Base-by-base conservation (phyloP, 2,329 filamentous ascomycete species). In the Colletotrichum sp. region DNA sequence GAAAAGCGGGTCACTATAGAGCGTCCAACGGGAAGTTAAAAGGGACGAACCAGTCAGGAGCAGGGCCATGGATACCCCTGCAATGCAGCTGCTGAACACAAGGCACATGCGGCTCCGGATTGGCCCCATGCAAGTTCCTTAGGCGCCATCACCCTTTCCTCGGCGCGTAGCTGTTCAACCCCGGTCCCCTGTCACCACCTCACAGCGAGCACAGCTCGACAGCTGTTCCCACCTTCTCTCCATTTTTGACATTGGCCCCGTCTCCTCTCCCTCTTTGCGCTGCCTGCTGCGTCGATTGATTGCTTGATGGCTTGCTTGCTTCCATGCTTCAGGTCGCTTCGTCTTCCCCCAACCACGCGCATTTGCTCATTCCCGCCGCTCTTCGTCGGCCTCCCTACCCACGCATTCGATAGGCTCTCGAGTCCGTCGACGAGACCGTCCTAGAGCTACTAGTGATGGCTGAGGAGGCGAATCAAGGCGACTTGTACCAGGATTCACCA, bases 81-180 rank as follows among this genome's bases (percentile, higher is more conserved):
- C 24, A 72, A 71, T 68, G 67, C 67, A 77, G 59, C 72, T 69
- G 66, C 66, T 77, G 66, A 26, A 72, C 73, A 76, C 72, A 75
- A 78, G 77, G 77, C 75, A 78, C 77, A 71, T 78, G 75, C 77
- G 77, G 75, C 75, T 77, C 75, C 61, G 65, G 59, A 78, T 78
- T 78, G 77, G 77, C 75, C 70, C 75, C 66, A 77, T 78, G 77
- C 77, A 78, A 76, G 77, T 73, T 75, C 75, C 67, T 59, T 78
- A 78, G 75, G 77, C 77, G 77, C 77, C 77, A 72, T 77, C 77
- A 78, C 77, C 60, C 75, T 77, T 69, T 77, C 65, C 77, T 78
- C 75, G 77, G 77, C 77, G 77, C 77, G 77, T 78, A 78, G 69
- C 16, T 67, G 65, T 77, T 74, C 75, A 65, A 78, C 74, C 77